phyloP scores from a whole-genome alignment of 1,139 yeast genomes.

The Debaryomyces subglobosus region DNA sequence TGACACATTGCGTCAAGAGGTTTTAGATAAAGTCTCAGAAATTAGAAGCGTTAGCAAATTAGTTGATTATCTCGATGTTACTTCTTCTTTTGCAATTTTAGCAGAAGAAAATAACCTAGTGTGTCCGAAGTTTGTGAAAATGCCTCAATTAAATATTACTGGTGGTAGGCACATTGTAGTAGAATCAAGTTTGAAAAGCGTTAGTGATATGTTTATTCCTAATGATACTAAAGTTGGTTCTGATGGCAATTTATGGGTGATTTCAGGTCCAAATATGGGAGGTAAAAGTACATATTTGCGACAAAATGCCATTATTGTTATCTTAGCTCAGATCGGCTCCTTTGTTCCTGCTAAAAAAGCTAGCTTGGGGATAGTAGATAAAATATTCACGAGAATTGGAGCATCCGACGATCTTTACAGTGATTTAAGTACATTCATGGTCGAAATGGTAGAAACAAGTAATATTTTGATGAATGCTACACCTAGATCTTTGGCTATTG shows the following conservation, averaged over 20 bases:
- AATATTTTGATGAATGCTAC: constrained; percentile 80
- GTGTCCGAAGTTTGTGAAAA: constrained; percentile 64
- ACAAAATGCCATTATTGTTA: constrained; percentile 82
- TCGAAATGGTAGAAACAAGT: constrained; percentile 95
- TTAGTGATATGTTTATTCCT: constrained; percentile 57
- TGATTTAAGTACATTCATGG: constrained; percentile 94
- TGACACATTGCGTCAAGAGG: constrained; percentile 39
- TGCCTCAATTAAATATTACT: constrained; percentile 45
- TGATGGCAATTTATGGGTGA: constrained; percentile 57
- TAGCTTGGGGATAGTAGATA: constrained; percentile 77
- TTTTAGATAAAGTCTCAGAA: constrained; percentile 38
- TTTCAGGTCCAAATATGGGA: constrained; percentile 98
- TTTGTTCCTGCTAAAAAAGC: constrained; percentile 84
- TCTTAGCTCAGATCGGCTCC: constrained; percentile 87
- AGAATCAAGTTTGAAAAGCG: constrained; percentile 66
- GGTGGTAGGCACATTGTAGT: constrained; percentile 89
- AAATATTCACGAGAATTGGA: constrained; percentile 84
- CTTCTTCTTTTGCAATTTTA: constrained; percentile 70
- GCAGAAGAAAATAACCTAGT: constrained; percentile 66
- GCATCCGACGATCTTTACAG: constrained; percentile 88
- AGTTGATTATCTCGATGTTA: constrained; percentile 72
- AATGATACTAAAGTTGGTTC: constrained; percentile 54
- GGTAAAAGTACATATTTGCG: constrained; percentile 91
- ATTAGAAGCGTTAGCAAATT: constrained; percentile 50
- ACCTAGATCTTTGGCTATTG: constrained; percentile 72